Base-by-base conservation (phyloP, 768 basidiomycete species). In the Dioszegia aurantiaca region DNA sequence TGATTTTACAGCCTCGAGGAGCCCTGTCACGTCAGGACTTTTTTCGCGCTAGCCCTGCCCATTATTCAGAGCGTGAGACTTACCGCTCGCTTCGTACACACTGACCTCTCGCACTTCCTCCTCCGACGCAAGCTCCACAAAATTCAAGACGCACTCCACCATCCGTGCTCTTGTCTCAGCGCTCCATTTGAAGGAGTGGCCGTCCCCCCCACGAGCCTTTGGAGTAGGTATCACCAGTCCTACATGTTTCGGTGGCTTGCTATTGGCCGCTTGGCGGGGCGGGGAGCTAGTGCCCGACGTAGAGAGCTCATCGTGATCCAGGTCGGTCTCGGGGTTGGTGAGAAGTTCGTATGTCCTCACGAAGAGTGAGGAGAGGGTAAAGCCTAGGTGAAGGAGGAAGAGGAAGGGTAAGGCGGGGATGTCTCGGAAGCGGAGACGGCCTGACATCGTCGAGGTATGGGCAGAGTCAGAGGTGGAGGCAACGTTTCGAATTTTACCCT, bases 351-450 rank as follows among this genome's bases (percentile, higher is more conserved):
- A 62, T 21, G 42, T 44, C 28, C 61, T 30, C 17, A 62, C 44
- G 26, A 62, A 26, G 10, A 62, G 48, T 31, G 61, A 58, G 5
- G 57, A 54, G 49, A 59, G 33, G 28, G 57, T 58, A 52, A 62
- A 62, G 28, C 54, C 4, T 19, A 62, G 30, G 27, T 62, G 61
- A 2, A 62, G 57, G 19, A 59, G 51, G 24, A 48, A 31, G 37
- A 62, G 52, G 33, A 62, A 36, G 14, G 61, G 61, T 23, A 59
- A n/a, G 17, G 42, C 33, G n/a, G 52, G 51, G 44, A 59, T 41
- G 27, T 59, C 52, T 11, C 40, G 46, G 0, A 57, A 17, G 16
- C 59, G 44, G 3, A 55, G 31, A 16, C 45, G 33, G 36, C 14
- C 19, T n/a, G 36, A 19, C 52, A 54, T 54, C 31, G 19, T n/a